phyloP scores from a whole-genome alignment of 768 basidiomycete genomes.

The Collybiopsis luxurians region DNA sequence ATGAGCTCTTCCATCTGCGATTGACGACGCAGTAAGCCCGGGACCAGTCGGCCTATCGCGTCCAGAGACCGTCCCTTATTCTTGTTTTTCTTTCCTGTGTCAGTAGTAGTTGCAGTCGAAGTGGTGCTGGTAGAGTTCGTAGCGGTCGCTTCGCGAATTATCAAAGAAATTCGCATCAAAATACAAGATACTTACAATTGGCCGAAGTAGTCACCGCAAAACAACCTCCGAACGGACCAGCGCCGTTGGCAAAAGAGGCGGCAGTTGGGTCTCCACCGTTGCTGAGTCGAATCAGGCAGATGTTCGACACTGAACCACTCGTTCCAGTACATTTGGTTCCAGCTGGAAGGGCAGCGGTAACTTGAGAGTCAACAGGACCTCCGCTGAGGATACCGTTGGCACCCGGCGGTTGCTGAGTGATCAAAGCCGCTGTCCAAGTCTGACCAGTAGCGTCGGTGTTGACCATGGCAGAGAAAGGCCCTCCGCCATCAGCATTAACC shows the following conservation, averaged over 20 bases:
- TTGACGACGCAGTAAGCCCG: neutral
- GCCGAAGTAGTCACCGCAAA: slow-evolving; percentile 15
- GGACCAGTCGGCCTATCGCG: neutral
- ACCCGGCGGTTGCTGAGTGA: slow-evolving; percentile 22
- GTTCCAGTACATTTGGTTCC: slow-evolving; percentile 31
- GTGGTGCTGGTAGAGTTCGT: too few relatives aligned
- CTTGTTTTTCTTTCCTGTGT: neutral
- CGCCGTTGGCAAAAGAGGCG: slow-evolving; percentile 20
- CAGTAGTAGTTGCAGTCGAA: slow-evolving; percentile 1
- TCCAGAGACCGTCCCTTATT: neutral
- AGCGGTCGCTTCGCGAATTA: too few relatives aligned
- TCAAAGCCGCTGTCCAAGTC: slow-evolving; percentile 17
- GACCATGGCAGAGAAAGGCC: slow-evolving; percentile 23
- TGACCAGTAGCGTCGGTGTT: slow-evolving; percentile 24
- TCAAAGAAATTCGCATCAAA: neutral
- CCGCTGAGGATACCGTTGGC: slow-evolving; percentile 20
- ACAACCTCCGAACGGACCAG: slow-evolving; percentile 31
- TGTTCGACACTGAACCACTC: slow-evolving; percentile 20
- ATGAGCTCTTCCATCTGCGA: slow-evolving; percentile 11
- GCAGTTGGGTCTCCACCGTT: slow-evolving; percentile 22
- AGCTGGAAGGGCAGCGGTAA: slow-evolving; percentile 27
- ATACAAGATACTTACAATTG: neutral
- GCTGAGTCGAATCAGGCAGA: slow-evolving; percentile 33
- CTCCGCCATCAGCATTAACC: slow-evolving; percentile 29
- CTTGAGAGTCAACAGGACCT: slow-evolving; percentile 18